Evolutionary conservation across 495 filamentous ascomycete genomes (phyloP).

Genomic region (Pseudomonodictys pantanalensis): DNA sequence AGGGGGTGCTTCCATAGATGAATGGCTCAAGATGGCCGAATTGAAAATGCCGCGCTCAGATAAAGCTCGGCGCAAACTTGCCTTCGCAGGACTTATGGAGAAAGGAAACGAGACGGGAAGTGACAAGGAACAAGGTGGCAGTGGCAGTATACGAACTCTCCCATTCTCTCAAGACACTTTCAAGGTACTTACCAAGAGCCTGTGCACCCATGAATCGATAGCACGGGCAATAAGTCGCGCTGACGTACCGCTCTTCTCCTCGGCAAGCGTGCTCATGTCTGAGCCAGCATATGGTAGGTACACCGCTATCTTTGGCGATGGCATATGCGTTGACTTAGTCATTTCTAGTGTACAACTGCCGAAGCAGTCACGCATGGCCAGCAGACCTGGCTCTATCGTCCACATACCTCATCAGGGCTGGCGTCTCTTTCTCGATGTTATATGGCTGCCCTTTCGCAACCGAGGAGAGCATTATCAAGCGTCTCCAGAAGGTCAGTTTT

Average conservation of each 20-base stretch:
- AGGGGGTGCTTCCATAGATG: neutral
- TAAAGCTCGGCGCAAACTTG: neutral
- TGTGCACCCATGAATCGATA: slow-evolving; percentile 3
- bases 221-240: slow-evolving; percentile 5
- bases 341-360: slow-evolving; percentile 34
- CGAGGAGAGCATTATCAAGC: slow-evolving; percentile 29
- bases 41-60: neutral
- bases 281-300: slow-evolving; percentile 4
- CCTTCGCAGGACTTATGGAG: neutral
- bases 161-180: slow-evolving; percentile 6
- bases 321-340: neutral
- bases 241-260: neutral
- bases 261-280: neutral
- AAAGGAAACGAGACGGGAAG: too few relatives aligned
- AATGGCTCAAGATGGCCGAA: neutral
- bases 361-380: slow-evolving; percentile 37
- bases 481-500: slow-evolving; percentile 7
- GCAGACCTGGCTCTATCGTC: slow-evolving; percentile 37
- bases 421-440: slow-evolving; percentile 33
- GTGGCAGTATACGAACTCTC: neutral
- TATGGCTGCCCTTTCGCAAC: slow-evolving; percentile 31
- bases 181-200: neutral
- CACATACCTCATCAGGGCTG: slow-evolving; percentile 35
- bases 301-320: neutral
- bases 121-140: neutral